These are phyloP conservation scores for Capsicum baccatum DNA, from an alignment of 257 asterid species.

Conservation along the genomic window DNA sequence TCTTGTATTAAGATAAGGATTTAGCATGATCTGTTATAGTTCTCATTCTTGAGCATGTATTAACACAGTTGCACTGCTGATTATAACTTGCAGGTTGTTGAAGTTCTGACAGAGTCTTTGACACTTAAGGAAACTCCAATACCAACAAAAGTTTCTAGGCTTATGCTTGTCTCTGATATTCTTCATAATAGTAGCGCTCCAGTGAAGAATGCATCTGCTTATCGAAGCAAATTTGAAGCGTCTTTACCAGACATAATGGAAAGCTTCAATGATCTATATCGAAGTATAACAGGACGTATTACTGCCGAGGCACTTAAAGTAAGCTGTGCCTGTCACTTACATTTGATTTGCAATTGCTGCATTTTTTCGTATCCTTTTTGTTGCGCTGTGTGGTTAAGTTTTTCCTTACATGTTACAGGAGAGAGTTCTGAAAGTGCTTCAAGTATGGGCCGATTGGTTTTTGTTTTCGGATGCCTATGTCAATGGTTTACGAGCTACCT, in stretches of 20 bases:
- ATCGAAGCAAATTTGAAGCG: constrained; percentile 91
- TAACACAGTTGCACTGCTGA: constrained; percentile 18
- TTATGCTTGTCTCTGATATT: constrained; percentile 97
- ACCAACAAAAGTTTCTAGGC: constrained; percentile 97
- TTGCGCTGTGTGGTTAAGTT: constrained; percentile 27
- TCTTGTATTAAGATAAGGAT: neutral
- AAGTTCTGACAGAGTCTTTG: constrained; percentile 94
- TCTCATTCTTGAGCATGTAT: constrained; percentile 14
- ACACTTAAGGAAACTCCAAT: constrained; percentile 96
- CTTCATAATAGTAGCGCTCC: constrained; percentile 98
- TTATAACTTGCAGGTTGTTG: constrained; percentile 69
- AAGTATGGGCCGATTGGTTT: constrained; percentile 98
- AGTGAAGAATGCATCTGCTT: constrained; percentile 95
- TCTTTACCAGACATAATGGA: constrained; percentile 86
- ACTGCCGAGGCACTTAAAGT: constrained; percentile 98
- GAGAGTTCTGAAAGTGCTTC: constrained; percentile 88
- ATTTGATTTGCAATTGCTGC: neutral
- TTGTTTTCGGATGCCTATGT: constrained; percentile 90
- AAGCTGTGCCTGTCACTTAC: constrained; percentile 30
- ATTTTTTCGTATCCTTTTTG: neutral
- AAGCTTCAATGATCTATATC: constrained; percentile 93
- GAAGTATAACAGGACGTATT: constrained; percentile 91
- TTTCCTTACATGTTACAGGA: constrained; percentile 57
- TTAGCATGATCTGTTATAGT: neutral
- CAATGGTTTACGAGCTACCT: constrained; percentile 91